These are phyloP conservation scores for Phialophora tarda DNA, from an alignment of 2,329 filamentous ascomycete species.

Conservation along the genomic window DNA sequence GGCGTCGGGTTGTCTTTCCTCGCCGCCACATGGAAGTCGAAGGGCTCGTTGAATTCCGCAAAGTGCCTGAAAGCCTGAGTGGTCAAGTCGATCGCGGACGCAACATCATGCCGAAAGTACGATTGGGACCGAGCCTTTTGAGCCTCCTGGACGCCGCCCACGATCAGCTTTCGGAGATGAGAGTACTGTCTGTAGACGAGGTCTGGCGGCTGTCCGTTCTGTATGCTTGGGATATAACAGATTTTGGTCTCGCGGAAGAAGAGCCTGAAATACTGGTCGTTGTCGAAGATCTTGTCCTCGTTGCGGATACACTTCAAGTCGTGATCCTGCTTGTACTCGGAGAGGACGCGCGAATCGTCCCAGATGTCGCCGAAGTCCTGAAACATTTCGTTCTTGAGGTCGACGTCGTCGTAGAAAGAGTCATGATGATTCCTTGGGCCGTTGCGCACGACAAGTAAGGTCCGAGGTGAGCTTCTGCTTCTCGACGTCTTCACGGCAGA, in stretches of 20 bases:
- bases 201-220: constrained; percentile 6
- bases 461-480: constrained; percentile 10
- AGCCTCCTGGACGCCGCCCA: constrained; percentile 4
- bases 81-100: constrained; percentile 10
- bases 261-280: constrained; percentile 13
- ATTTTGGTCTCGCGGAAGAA: constrained; percentile 16
- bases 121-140: constrained; percentile 14
- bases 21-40: constrained; percentile 13
- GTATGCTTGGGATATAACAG: constrained; percentile 12
- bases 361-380: constrained; percentile 11
- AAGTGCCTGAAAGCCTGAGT: constrained; percentile 11
- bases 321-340: constrained; percentile 4
- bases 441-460: constrained; percentile 12
- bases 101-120: constrained; percentile 12
- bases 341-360: constrained; percentile 5
- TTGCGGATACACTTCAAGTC: constrained; percentile 3
- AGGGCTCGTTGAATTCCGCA: constrained; percentile 8
- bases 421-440: constrained; percentile 3
- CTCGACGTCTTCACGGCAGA: constrained; percentile 8
- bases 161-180: constrained; percentile 5
- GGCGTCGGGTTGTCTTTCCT: constrained; percentile 12
- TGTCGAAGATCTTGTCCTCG: constrained; percentile 11
- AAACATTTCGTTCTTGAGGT: constrained; percentile 15
- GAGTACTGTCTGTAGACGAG: constrained; percentile 8
- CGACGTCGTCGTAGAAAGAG: constrained; percentile 11